Base-by-base conservation (phyloP, 495 filamentous ascomycete species). In the Elaphomyces granulatus region DNA sequence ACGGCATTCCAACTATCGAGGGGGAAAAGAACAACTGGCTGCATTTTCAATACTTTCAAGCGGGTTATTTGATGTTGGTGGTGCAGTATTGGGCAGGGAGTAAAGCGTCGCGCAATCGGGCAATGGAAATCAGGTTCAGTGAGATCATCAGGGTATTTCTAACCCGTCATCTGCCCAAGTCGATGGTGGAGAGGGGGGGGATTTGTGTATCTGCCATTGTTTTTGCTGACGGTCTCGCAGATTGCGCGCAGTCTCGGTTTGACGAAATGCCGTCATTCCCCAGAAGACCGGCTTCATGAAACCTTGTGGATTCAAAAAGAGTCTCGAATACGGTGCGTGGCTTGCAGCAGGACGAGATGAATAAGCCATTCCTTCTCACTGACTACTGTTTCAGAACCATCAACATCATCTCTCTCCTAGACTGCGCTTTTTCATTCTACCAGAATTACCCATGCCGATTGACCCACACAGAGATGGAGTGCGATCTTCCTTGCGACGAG, bases 41-140 rank as follows among this genome's bases (percentile, higher is more conserved):
- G 8, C 54, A 56, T 6, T 66, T 71, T 38, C 59, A 64, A 38
- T 59, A 60, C 26, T 53, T 68, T 20, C 64, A 64, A 32, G 67
- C 63, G 1, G 66, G 60, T 0, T 59, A 65, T 32, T 39, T 71
- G 16, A 62, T 67, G 36, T 42, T 57, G 0, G 42, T 63, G 7
- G 51, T 52, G 10, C 67, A 71, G 38, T 69, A 67, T 38, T 71
- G 66, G 66, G 54, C 66, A 8, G 67, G 67, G 8, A 57, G 50
- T 37, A 56, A 45, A 1, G 42, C 49, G 0, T 56, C 63, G 15
- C 56, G 58, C 26, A 63, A 61, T 37, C 58, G 67, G 2, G 61
- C 57, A 0, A 63, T 66, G 59, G 66, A 69, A 34, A 60, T 48
- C 17, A 56, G 63, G 2, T 71, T 69, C 31, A 56, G 55, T 38